A percentile compares a stretch with the other conserved stretches of the same genome.
Evolutionary conservation across 768 basidiomycete genomes (phyloP).

Genomic region (Amanita pseudoporphyria): DNA sequence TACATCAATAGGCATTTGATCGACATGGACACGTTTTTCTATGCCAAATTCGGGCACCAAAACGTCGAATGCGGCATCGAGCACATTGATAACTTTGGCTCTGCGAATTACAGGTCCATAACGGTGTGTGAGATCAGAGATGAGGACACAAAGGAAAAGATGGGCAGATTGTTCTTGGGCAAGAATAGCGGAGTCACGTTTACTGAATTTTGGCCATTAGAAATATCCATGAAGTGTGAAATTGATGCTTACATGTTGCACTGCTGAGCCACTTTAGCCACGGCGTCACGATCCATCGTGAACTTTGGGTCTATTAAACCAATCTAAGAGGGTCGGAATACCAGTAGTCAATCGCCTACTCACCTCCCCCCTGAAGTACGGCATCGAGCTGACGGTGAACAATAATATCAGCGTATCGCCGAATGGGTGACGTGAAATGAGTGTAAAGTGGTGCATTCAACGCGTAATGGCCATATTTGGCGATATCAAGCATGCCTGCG

Average conservation of each 20-base stretch:
- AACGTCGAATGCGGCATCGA: slow-evolving; percentile 98
- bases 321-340: slow-evolving; percentile 6
- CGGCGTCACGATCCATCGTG: slow-evolving; percentile 94
- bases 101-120: slow-evolving; percentile 94
- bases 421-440: slow-evolving; percentile 88
- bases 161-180: slow-evolving; percentile 97
- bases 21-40: slow-evolving; percentile 97
- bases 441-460: slow-evolving; percentile 88
- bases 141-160: slow-evolving; percentile 88
- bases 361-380: slow-evolving; percentile 63
- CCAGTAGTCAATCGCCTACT: slow-evolving; percentile 14
- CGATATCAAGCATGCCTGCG: slow-evolving; percentile 97
- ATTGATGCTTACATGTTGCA: slow-evolving; percentile 75
- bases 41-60: slow-evolving; percentile 95
- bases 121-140: slow-evolving; percentile 87
- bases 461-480: slow-evolving; percentile 92
- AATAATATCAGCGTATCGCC: slow-evolving; percentile 87
- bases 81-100: slow-evolving; percentile 90
- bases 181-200: slow-evolving; percentile 82
- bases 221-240: background rate
- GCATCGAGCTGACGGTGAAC: slow-evolving; percentile 97
- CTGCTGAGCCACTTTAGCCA: slow-evolving; percentile 96
- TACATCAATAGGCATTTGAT: slow-evolving; percentile 98
- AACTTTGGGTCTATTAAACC: slow-evolving; percentile 72
- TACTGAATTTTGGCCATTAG: slow-evolving; percentile 32